Evolutionary conservation across 805 yeast species (phyloP).

Genomic region (Yarrowia porcina): DNA sequence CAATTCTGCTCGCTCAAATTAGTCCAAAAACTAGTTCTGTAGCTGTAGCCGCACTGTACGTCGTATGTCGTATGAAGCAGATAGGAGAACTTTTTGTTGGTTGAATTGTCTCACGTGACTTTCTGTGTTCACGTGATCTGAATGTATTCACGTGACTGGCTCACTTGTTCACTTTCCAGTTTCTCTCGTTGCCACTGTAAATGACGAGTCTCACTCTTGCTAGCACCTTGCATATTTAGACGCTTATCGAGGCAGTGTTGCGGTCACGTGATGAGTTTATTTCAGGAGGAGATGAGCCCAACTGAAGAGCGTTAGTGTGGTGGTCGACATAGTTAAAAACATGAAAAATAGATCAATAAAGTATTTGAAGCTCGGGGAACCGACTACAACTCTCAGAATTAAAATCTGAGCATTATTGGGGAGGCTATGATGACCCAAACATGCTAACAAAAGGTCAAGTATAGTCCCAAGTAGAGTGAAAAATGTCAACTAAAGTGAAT

Average conservation of each 20-base stretch:
- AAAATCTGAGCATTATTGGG: neutral
- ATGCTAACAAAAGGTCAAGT: neutral
- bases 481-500: neutral
- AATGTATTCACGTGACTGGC: neutral
- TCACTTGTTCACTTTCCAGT: neutral
- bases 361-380: neutral
- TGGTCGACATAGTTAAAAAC: too few relatives aligned
- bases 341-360: too few relatives aligned
- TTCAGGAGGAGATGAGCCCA: too few relatives aligned
- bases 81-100: too few relatives aligned
- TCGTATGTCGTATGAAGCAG: too few relatives aligned
- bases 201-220: neutral
- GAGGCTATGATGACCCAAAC: neutral
- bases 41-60: too few relatives aligned
- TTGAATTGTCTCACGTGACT: too few relatives aligned
- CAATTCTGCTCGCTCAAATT: too few relatives aligned
- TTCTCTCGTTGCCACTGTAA: neutral
- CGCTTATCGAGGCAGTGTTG: slow-evolving; percentile 21
- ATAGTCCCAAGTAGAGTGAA: neutral
- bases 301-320: too few relatives aligned
- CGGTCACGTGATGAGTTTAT: neutral
- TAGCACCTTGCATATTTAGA: neutral
- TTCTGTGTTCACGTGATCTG: neutral
- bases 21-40: too few relatives aligned
- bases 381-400: neutral